Evolutionary conservation across 2,329 filamentous ascomycete species (phyloP), one percentile per base, ranked within the genome.

Genomic region (Sarocladium kiliense): DNA sequence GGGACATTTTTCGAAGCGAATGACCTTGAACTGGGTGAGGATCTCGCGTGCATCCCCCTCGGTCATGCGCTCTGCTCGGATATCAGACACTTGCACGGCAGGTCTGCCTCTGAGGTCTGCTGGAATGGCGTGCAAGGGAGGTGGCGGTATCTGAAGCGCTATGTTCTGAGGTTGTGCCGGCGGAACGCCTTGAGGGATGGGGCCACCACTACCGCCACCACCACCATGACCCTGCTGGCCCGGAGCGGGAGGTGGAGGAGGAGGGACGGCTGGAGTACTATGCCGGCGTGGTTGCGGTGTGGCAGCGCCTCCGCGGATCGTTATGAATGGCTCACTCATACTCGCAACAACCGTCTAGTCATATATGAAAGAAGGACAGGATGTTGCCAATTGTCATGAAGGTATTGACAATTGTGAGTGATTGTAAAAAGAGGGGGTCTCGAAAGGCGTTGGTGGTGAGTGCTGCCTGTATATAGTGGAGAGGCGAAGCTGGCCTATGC

Each of bases 1-100:
- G 11, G 60, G 51, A 19, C 65, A 58, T 63, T 72, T 77, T 57
- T 77, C 71, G 50, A 79, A 71, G 1, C 72, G 74, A 47, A 73
- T 65, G 16, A 75, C 67, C 27, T 65, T 50, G 58, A 73, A 77
- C 1, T 70, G 67, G 0, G 77, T 74, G 14, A 77, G 68, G 3
- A 60, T 56, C 3, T 72, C 68, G 4, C 64, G 67, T 44, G 73
- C 73, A 12, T 75, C 67, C 5, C 67, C 64, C 23, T 73, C 67
- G 1, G 70, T 74, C 23, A 51, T 51, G 12, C 47, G 47, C 16
- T 51, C 47, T 25, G 11, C 6, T 34, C 47, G 26, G 16, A 51
- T 51, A 36, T 51, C 47, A 23, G 47, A 51, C 27, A 51, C 16
- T n/a, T 51, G 47, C n/a, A 19, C 16, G 9, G 47, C 5, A 21